Evolutionary conservation across 495 filamentous ascomycete genomes (phyloP).

Genomic region (Penicillium samsonianum): DNA sequence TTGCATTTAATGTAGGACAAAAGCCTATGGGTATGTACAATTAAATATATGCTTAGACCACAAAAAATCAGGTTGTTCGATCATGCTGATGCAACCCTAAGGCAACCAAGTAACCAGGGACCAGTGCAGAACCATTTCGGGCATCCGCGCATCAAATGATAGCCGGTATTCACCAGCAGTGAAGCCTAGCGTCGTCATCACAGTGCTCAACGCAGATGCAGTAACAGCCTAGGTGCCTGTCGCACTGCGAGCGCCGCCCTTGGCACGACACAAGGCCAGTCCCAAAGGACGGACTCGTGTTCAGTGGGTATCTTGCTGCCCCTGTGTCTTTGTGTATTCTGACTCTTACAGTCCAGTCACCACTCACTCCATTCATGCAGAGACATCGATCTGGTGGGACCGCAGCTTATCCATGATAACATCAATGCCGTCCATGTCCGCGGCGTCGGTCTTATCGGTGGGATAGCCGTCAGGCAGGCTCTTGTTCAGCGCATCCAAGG

Average conservation of each 20-base stretch:
- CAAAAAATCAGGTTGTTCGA: slow-evolving; percentile 2
- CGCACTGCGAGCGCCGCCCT: neutral
- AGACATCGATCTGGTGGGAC: slow-evolving; percentile 42
- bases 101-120: slow-evolving; percentile 10
- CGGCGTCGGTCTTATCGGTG: slow-evolving; percentile 65
- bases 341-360: slow-evolving; percentile 3
- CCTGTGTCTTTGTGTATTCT: slow-evolving; percentile 1
- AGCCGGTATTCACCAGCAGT: neutral
- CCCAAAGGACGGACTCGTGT: neutral
- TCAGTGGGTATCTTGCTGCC: slow-evolving; percentile 1
- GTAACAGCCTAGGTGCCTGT: neutral
- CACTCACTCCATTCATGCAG: slow-evolving; percentile 21
- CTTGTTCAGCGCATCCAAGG: slow-evolving; percentile 62
- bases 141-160: neutral
- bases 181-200: neutral
- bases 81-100: neutral
- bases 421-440: slow-evolving; percentile 85
- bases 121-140: slow-evolving; percentile 7
- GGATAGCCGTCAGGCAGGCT: slow-evolving; percentile 62
- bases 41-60: slow-evolving; percentile 11
- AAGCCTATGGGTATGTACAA: slow-evolving; percentile 20
- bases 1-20: neutral
- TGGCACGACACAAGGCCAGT: neutral
- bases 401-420: slow-evolving; percentile 66
- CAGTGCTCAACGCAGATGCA: neutral